A percentile compares a stretch with the other conserved stretches of the same genome.
These are phyloP conservation scores for Psilocybe mexicana DNA, from an alignment of 1,284 basidiomycete species.

Conservation along the genomic window DNA sequence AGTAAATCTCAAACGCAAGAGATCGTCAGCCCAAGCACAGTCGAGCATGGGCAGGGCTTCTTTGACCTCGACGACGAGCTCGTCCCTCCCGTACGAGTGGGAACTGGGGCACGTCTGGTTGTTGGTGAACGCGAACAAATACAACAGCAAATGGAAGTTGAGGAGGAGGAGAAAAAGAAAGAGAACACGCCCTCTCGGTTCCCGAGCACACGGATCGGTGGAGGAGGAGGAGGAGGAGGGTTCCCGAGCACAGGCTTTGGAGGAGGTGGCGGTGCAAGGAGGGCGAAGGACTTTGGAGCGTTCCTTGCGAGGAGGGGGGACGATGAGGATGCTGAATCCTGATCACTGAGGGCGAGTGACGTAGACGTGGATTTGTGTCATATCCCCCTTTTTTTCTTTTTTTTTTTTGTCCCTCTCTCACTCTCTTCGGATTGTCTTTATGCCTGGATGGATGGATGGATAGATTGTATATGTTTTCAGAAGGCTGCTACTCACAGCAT, in stretches of 20 bases:
- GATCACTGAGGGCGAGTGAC: no score
- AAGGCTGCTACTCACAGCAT: no score
- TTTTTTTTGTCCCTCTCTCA: no score
- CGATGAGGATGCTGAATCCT: conserved; percentile 5
- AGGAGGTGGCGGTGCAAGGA: not conserved
- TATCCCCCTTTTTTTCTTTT: no score
- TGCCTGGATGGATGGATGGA: not conserved
- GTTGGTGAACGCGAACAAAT: not conserved
- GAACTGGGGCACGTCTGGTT: not conserved
- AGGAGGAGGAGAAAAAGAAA: no score
- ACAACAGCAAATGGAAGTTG: no score
- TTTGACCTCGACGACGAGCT: conserved; percentile 27
- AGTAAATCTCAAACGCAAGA: conserved; percentile 1
- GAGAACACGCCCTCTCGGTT: conserved; percentile 5
- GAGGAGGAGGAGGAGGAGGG: conserved; percentile 13
- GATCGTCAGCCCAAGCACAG: conserved; percentile 27
- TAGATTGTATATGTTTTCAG: not conserved
- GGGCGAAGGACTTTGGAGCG: conserved; percentile 18
- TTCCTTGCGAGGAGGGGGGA: conserved; percentile 21
- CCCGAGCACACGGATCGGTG: conserved; percentile 15
- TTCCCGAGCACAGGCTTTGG: conserved; percentile 26
- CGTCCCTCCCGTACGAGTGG: not conserved
- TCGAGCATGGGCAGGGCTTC: conserved; percentile 31
- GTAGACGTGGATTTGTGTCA: no score
- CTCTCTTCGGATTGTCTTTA: not conserved